Evolutionary conservation across 345 rosid genomes (phyloP).

Genomic region (Heritiera fomes): DNA sequence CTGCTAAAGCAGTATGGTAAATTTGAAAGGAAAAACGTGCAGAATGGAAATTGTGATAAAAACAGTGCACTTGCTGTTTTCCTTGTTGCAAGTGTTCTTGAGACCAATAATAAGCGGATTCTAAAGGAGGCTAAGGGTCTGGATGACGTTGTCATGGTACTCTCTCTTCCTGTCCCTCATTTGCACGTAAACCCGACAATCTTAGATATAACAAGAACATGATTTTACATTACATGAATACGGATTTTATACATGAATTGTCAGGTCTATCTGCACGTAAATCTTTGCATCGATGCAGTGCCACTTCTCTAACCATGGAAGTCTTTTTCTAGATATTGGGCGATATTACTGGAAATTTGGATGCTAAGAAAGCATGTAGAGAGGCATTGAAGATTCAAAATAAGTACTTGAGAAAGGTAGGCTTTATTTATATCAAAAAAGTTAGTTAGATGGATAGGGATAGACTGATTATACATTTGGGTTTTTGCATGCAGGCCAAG

Average conservation of each 20-base stretch:
- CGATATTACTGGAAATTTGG: constrained; percentile 68
- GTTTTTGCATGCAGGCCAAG: constrained; percentile 44
- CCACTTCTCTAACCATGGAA: not conserved
- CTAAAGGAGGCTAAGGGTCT: constrained; percentile 84
- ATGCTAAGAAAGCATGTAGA: constrained; percentile 75
- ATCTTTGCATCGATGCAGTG: not conserved
- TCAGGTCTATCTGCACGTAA: not conserved
- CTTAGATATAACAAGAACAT: no score
- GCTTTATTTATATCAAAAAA: not conserved
- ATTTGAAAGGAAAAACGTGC: constrained; percentile 65
- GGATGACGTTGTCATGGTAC: constrained; percentile 85
- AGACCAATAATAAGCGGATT: constrained; percentile 80
- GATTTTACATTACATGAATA: no score
- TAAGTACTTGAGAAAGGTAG: constrained; percentile 74
- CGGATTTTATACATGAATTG: no score
- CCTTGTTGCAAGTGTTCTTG: constrained; percentile 86
- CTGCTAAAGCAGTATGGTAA: constrained; percentile 76
- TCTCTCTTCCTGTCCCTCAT: constrained; percentile 13
- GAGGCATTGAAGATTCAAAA: constrained; percentile 84
- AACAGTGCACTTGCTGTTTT: constrained; percentile 68
- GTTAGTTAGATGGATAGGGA: not conserved
- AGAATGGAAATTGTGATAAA: constrained; percentile 51
- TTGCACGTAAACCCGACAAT: not conserved
- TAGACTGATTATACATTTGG: not conserved
- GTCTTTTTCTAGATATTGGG: constrained; percentile 62